Evolutionary conservation across 2,329 filamentous ascomycete species (phyloP), one percentile per base, ranked within the genome.

Genomic region (Decorospora gaudefroyi): DNA sequence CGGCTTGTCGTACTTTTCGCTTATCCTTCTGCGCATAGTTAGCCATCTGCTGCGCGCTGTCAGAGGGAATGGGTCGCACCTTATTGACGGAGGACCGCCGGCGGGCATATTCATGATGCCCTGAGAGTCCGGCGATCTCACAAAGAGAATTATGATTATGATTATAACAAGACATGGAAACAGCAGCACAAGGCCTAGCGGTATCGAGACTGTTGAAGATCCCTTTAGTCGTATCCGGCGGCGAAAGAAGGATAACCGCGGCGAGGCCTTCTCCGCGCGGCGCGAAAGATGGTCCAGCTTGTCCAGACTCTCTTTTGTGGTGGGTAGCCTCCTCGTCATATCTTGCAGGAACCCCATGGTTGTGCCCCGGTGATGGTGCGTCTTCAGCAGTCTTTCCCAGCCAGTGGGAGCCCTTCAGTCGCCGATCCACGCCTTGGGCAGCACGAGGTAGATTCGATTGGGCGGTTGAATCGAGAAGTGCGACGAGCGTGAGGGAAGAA

Each of bases 1-100:
- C 37, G 96, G 90, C 73, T 95, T 96, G 74, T 99, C 93, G 73
- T 97, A 84, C 64, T 95, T 88, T 74, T 97, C 93, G 74, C 87
- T 96, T 62, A 99, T 99, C 83, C 90, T 92, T 60, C 91, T 96
- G 66, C 63, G 55, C 12, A 8, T 16, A 35, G 45, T 65, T 51
- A 66, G 58, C 32, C 6, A 17, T 27, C 11, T 28, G 6, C 8
- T 25, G n/a, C 18, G 15, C 16, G 6, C 10, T 26, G 32, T 2
- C n/a, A n/a, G n/a, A n/a, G 15, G 32, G 17, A 10, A 19, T 29
- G 4, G 3, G 19, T 41, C 52, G 17, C 81, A 95, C 90, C 91
- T 85, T 73, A 96, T 95, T 34, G 87, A 83, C 27, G 92, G 92
- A 55, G 92, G 90, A 42, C 89, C 84, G 31, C 91, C 90, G 47